phyloP scores from a whole-genome alignment of 2,329 filamentous ascomycete genomes.

The Ceratocystis cacaofunesta region DNA sequence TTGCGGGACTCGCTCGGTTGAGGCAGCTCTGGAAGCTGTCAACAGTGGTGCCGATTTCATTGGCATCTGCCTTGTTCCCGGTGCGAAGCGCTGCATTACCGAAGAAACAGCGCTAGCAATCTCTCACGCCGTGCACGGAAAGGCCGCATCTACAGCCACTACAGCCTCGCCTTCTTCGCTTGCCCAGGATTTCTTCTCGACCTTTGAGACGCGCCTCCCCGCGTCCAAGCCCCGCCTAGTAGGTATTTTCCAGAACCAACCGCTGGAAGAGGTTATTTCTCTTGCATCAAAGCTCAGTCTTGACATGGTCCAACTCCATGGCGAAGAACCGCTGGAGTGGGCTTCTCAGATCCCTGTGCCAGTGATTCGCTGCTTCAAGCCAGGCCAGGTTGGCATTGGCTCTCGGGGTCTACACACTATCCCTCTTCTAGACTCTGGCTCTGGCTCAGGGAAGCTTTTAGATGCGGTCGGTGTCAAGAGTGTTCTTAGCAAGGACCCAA shows the following conservation, averaged over 20 bases:
- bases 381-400: constrained; percentile 56
- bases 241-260: constrained; percentile 87
- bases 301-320: constrained; percentile 87
- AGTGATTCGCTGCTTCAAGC: constrained; percentile 74
- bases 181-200: constrained; percentile 58
- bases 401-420: constrained; percentile 67
- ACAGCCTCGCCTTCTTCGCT: constrained; percentile 23
- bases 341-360: constrained; percentile 77
- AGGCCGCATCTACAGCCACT: background rate
- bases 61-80: constrained; percentile 79
- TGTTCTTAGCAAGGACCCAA: constrained; percentile 49
- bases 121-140: constrained; percentile 54
- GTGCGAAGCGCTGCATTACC: constrained; percentile 63
- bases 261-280: constrained; percentile 64
- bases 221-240: constrained; percentile 59
- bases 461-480: constrained; percentile 55
- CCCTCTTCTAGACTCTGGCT: constrained; percentile 74
- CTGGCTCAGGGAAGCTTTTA: constrained; percentile 66
- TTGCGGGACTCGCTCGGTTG: constrained; percentile 73
- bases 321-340: constrained; percentile 86
- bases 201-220: constrained; percentile 33
- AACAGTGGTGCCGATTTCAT: constrained; percentile 82
- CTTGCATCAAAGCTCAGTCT: constrained; percentile 62
- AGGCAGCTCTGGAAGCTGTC: constrained; percentile 66
- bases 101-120: constrained; percentile 69